Evolutionary conservation across 2,329 filamentous ascomycete species (phyloP).

Genomic region (Pezizomycotina sp.): DNA sequence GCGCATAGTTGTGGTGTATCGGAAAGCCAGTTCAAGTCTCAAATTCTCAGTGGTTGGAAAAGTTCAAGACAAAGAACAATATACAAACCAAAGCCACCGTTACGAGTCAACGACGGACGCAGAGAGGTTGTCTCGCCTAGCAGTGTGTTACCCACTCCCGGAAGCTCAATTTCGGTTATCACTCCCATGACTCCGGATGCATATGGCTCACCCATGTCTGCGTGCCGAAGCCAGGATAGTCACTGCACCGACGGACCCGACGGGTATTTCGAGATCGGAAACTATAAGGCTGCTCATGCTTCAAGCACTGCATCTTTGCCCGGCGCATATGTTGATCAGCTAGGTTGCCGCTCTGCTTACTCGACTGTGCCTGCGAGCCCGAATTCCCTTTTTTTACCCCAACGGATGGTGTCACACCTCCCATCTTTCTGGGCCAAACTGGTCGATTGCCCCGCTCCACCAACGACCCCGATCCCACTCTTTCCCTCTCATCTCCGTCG

Average conservation of each 20-base stretch:
- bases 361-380: slow-evolving; percentile 20
- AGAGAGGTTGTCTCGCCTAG: no score
- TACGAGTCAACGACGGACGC: neutral
- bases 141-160: no score
- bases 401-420: slow-evolving; percentile 11
- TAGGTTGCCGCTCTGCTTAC: neutral
- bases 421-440: no score
- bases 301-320: neutral
- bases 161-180: no score
- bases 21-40: slow-evolving; percentile 53
- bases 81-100: slow-evolving; percentile 31
- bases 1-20: slow-evolving; percentile 53
- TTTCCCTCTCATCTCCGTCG: slow-evolving; percentile 28
- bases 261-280: slow-evolving; percentile 11
- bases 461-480: slow-evolving; percentile 32
- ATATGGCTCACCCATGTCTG: slow-evolving; percentile 49
- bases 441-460: no score
- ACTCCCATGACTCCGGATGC: no score
- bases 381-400: slow-evolving; percentile 27
- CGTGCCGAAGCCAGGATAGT: slow-evolving; percentile 41
- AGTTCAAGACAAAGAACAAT: slow-evolving; percentile 83
- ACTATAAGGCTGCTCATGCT: neutral
- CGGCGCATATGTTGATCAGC: neutral
- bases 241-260: slow-evolving; percentile 4
- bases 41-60: slow-evolving; percentile 75